Percentiles rank a stretch among this genome's conserved stretches.
Evolutionary conservation across 23 red algal genomes (phyloP).

Genomic region (Gracilaria gracilis): DNA sequence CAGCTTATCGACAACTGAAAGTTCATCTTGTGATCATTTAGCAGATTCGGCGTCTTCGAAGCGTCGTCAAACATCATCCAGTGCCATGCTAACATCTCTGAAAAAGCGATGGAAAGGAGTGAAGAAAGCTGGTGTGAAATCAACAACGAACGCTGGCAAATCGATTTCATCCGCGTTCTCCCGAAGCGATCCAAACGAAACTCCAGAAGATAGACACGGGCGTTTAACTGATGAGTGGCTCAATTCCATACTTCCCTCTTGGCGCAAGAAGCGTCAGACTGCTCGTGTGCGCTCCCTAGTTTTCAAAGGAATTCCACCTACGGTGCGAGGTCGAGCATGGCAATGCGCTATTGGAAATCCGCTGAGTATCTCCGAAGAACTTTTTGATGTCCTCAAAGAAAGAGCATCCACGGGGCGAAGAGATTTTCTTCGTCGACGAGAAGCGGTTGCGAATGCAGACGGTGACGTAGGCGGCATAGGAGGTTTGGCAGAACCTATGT

Average conservation of each 20-base stretch:
- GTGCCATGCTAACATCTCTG: constrained; percentile 45
- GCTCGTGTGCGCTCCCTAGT: constrained; percentile 78
- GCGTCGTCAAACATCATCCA: constrained; percentile 37
- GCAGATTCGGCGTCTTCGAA: background rate
- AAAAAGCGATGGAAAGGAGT: constrained; percentile 69
- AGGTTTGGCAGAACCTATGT: constrained; percentile 79
- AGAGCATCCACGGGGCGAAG: constrained; percentile 70
- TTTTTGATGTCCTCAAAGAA: constrained; percentile 93
- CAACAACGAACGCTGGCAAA: constrained; percentile 50
- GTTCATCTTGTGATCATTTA: constrained; percentile 25
- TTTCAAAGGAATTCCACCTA: constrained; percentile 88
- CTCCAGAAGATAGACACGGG: constrained; percentile 71
- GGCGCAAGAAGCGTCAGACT: constrained; percentile 78
- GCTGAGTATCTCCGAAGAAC: constrained; percentile 82
- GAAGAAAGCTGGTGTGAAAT: constrained; percentile 63
- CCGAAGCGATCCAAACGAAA: constrained; percentile 34
- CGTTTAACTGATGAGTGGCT: constrained; percentile 77
- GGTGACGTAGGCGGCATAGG: constrained; percentile 87
- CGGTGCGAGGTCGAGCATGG: constrained; percentile 88
- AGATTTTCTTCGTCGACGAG: constrained; percentile 69
- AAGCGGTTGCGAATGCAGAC: constrained; percentile 76
- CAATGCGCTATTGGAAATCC: constrained; percentile 88
- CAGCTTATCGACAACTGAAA: constrained; percentile 11
- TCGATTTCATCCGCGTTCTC: constrained; percentile 57
- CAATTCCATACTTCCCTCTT: constrained; percentile 84